Evolutionary conservation across 805 yeast species (phyloP).

Genomic region (Suhomyces vadensis): DNA sequence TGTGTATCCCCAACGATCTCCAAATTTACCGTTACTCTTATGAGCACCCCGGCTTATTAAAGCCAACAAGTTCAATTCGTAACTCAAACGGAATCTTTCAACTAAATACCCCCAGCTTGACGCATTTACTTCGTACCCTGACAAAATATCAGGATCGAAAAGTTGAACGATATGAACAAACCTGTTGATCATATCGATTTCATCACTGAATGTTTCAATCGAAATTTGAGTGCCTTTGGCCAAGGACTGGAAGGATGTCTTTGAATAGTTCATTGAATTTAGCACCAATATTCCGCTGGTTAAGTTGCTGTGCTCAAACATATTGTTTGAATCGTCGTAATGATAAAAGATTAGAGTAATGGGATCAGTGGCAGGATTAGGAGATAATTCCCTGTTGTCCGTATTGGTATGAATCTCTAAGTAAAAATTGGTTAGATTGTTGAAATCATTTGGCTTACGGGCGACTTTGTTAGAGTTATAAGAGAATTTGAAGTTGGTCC

Average conservation of each 20-base stretch:
- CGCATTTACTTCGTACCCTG: constrained; percentile 81
- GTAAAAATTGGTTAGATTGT: constrained; percentile 55
- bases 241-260: constrained; percentile 3
- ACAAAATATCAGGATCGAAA: constrained; percentile 83
- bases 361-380: constrained; percentile 68
- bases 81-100: constrained; percentile 53
- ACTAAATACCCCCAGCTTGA: constrained; percentile 88
- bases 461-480: constrained; percentile 32
- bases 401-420: constrained; percentile 70
- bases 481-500: constrained; percentile 40
- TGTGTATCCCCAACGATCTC: constrained; percentile 78
- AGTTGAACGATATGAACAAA: constrained; percentile 56
- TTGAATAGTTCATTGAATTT: not conserved
- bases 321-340: constrained; percentile 42
- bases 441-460: constrained; percentile 42
- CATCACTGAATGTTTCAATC: constrained; percentile 45
- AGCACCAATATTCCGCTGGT: constrained; percentile 7
- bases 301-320: constrained; percentile 11
- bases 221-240: constrained; percentile 6
- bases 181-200: constrained; percentile 56
- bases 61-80: constrained; percentile 54
- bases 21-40: constrained; percentile 51
- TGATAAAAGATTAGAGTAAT: constrained; percentile 65
- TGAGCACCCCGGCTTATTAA: constrained; percentile 60
- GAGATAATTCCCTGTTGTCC: constrained; percentile 41